These are phyloP conservation scores for Jatropha podagrica DNA, from an alignment of 441 rosid genomes.

Conservation along the genomic window DNA sequence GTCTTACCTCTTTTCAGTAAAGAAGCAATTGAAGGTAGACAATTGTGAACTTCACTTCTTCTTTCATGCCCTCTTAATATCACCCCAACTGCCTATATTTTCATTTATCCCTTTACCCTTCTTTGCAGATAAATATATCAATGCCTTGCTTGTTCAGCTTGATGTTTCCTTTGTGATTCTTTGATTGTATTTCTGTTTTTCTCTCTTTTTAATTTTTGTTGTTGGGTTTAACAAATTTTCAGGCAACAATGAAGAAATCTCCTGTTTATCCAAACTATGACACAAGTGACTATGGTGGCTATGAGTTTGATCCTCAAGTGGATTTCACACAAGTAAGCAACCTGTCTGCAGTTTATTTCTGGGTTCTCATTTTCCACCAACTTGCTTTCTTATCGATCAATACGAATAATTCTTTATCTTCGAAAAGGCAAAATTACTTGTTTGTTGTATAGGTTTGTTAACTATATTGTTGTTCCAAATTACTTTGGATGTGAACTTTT, in stretches of 20 bases:
- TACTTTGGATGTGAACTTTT: not conserved
- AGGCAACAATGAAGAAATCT: slow-evolving; percentile 36
- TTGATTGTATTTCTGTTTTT: not conserved
- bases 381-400: not conserved
- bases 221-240: slow-evolving; percentile 11
- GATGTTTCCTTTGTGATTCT: slow-evolving; percentile 5
- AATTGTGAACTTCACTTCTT: slow-evolving; percentile 18
- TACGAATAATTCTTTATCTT: not conserved
- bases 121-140: not conserved
- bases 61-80: not conserved
- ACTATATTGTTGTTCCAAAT: not conserved
- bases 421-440: not conserved
- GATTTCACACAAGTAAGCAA: slow-evolving; percentile 45
- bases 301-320: slow-evolving; percentile 45
- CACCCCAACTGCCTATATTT: not conserved
- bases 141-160: slow-evolving; percentile 2
- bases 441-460: slow-evolving; percentile 3
- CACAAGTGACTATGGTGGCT: slow-evolving; percentile 33
- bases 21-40: slow-evolving; percentile 16
- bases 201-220: not conserved
- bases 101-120: not conserved
- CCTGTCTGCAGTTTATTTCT: slow-evolving; percentile 1
- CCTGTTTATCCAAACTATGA: slow-evolving; percentile 31
- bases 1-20: slow-evolving; percentile 6
- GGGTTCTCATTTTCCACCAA: not conserved